phyloP scores from a whole-genome alignment of 768 basidiomycete species.

The Rhodocollybia butyracea region DNA sequence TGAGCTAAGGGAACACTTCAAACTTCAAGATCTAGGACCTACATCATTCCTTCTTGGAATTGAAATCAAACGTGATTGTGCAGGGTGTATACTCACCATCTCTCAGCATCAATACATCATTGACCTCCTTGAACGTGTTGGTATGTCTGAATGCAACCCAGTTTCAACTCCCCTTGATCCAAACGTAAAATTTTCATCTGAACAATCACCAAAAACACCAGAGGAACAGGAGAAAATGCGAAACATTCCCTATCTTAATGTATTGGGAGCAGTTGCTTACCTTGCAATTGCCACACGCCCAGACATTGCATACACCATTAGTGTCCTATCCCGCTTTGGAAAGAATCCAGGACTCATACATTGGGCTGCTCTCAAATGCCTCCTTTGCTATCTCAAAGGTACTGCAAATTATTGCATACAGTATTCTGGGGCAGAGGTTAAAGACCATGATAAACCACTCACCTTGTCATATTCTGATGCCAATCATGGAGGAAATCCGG shows the following conservation, averaged over 20 bases:
- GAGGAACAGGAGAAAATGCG: constrained; percentile 4
- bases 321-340: constrained; percentile 15
- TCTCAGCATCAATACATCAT: constrained; percentile 24
- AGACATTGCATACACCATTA: constrained; percentile 18
- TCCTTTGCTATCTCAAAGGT: constrained; percentile 15
- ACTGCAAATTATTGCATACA: background rate
- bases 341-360: constrained; percentile 14
- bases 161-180: constrained; percentile 29
- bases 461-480: no score
- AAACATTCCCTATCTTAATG: constrained; percentile 14
- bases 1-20: constrained; percentile 22
- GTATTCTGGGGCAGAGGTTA: constrained; percentile 17
- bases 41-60: constrained; percentile 26
- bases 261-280: constrained; percentile 18
- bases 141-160: constrained; percentile 25
- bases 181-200: constrained; percentile 1
- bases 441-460: background rate
- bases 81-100: constrained; percentile 16
- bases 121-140: constrained; percentile 22
- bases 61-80: constrained; percentile 20
- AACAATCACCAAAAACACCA: background rate
- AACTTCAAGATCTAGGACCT: constrained; percentile 25
- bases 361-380: constrained; percentile 29
- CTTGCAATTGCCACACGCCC: constrained; percentile 15
- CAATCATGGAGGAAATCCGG: no score